Base-by-base conservation (phyloP, 306 rosid genomes). In the Sicyos edulis region DNA sequence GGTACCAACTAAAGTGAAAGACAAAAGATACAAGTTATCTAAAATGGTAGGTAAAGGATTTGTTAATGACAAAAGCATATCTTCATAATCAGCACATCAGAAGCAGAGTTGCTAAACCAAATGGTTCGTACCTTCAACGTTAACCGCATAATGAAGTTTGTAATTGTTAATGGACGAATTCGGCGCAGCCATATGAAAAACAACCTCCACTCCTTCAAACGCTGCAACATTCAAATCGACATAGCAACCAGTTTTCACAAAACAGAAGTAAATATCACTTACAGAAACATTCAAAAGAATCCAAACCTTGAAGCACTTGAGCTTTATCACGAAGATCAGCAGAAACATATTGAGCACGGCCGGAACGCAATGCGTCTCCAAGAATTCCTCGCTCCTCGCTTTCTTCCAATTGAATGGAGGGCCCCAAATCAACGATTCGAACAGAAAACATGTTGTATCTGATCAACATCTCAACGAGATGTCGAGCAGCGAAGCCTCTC, bases 111-210 rank as follows among this genome's bases (percentile, higher is more conserved):
- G 44, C 0, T 12, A 9, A 69, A 20, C 2, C 50, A 20, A 20
- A 75, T 10, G 4, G 51, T 54, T 47, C 24, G 42, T 76, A 90
- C 98, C 96, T 87, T 87, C 89, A 5, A 95, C 99, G 73, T 89
- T 95, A 24, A 95, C 99, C 1, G 97, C 87, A 76, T 78, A 79
- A 80, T 95, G 99, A 34, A 95, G 89, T 87, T 89, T 83, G 83
- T 78, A 78, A 47, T 78, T 82, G 80, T 95, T 95, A 66, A 95
- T 87, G 29, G 97, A 91, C 7, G 99, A 91, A 57, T 91, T 85
- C 0, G 99, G 99, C 59, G 99, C 99, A 70, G 99, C 99, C 99
- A 91, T 89, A 72, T 95, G 99, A 74, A 91, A 95, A 72, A 91
- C 99, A 65, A 75, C 92, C 79, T 95, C 97, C 53, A 78, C 96